Base-by-base conservation (phyloP, 345 rosid species). In the Populus euphratica region DNA sequence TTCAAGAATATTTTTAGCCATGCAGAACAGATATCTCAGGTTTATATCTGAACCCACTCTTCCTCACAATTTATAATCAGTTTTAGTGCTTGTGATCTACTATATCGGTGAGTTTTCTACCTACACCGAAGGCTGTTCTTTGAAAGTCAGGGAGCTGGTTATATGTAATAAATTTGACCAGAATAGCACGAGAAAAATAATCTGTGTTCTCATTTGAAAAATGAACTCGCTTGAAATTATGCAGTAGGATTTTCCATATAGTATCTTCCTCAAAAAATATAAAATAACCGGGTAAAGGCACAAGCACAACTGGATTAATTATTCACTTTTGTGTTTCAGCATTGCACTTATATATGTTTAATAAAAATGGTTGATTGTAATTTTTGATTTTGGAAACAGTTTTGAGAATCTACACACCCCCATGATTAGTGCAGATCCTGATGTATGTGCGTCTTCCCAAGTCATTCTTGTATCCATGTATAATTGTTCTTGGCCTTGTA, bases 1-100 rank as follows among this genome's bases (percentile, higher is more conserved):
- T 93, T 93, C 94, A 93, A 85, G 84, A 93, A 93, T 78, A 89
- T 95, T 78, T 93, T 93, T 78, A 90, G 85, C 77, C 99, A 95
- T 74, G 93, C 99, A 0, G 96, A 92, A 87, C 98, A 95, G 84
- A 93, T 95, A 82, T 91, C 99, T 23, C 97, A 94, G 98, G 98
- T 94, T 76, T 39, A 20, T 31, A 65, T 73, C 62, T 23, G 35
- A 47, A 17, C 16, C 67, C 67, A 27, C 23, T 63, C 67, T 63
- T 63, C 31, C 31, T 25, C 67, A 9, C 31, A 63, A n/a, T 25
- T 11, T 63, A 11, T 63, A 36, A n/a, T 29, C 33, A 25, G 6
- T 63, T 63, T 4, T 23, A 27, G 2, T 63, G 29, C 33, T n/a
- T 63, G 36, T 63, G 31, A 63, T 7, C 33, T 63, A 13, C 67